These are phyloP conservation scores for Rhizopus microsporus DNA, from an alignment of 371 early-diverging fungal genomes.

Conservation along the genomic window DNA sequence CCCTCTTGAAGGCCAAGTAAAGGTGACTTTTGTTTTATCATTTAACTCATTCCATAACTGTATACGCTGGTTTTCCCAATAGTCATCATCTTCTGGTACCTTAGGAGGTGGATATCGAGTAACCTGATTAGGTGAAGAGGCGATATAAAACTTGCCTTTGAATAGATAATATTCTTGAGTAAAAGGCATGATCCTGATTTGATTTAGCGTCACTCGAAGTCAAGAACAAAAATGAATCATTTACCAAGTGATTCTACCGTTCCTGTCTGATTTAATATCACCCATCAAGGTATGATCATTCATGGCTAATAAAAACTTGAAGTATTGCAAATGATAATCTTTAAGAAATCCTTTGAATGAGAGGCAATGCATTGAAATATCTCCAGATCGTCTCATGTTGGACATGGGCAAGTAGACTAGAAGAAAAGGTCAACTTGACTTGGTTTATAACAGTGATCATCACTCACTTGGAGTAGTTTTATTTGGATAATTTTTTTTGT, in stretches of 20 bases:
- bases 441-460: background rate
- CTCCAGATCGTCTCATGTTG: conserved; percentile 49
- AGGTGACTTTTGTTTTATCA: conserved; percentile 58
- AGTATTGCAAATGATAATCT: conserved; percentile 51
- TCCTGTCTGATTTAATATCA: conserved; percentile 62
- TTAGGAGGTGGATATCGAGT: conserved; percentile 71
- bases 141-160: conserved; percentile 72
- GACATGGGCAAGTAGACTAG: conserved; percentile 51
- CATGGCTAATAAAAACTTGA: conserved; percentile 58
- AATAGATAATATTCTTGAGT: conserved; percentile 69
- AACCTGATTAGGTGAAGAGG: conserved; percentile 71
- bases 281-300: conserved; percentile 63
- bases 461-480: conserved; percentile 11
- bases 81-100: conserved; percentile 50
- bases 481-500: conserved; percentile 11
- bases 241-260: conserved; percentile 59
- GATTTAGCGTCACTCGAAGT: background rate
- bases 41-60: conserved; percentile 61
- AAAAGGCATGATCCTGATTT: conserved; percentile 67
- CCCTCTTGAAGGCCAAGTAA: conserved; percentile 74
- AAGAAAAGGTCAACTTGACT: background rate
- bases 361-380: conserved; percentile 52
- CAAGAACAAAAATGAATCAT: conserved; percentile 1
- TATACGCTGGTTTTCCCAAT: conserved; percentile 70
- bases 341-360: conserved; percentile 57